Evolutionary conservation across 345 rosid species (phyloP).

Genomic region (Hevea brasiliensis): DNA sequence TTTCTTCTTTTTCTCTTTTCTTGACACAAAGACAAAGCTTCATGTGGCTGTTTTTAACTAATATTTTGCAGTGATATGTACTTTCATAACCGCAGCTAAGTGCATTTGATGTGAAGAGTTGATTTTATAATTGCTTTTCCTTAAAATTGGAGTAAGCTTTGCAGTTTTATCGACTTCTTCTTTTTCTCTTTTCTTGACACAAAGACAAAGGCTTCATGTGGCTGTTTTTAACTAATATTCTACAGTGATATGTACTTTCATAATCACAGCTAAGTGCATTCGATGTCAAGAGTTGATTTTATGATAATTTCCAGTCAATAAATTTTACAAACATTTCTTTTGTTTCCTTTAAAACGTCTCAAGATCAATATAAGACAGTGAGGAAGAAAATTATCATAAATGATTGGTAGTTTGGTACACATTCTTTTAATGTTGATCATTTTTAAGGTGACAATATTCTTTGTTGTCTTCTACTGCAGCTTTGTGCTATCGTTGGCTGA

Average conservation of each 20-base stretch:
- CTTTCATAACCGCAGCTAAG: conserved; percentile 5
- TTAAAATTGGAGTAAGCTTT: conserved; percentile 1
- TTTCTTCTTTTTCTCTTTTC: neutral
- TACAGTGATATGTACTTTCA: neutral
- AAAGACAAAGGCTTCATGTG: neutral
- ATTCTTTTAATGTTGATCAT: neutral
- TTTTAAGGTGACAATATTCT: neutral
- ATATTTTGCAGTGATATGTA: neutral
- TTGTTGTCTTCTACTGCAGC: conserved; percentile 37
- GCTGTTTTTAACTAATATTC: neutral
- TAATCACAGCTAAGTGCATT: neutral
- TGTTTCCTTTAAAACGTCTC: neutral
- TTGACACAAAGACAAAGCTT: neutral
- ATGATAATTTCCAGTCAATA: neutral
- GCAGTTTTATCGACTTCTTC: neutral
- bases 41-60: neutral
- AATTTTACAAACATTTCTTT: neutral
- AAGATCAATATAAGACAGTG: neutral
- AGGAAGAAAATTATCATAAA: neutral
- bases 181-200: neutral
- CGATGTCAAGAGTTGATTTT: neutral
- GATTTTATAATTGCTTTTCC: no score
- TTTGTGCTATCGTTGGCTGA: conserved; percentile 93
- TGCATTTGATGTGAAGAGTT: no score
- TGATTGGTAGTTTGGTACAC: no score